Evolutionary conservation across 495 filamentous ascomycete genomes (phyloP), one percentile per base, ranked within the genome.

Genomic region (Lasiosphaeriaceae sp.): DNA sequence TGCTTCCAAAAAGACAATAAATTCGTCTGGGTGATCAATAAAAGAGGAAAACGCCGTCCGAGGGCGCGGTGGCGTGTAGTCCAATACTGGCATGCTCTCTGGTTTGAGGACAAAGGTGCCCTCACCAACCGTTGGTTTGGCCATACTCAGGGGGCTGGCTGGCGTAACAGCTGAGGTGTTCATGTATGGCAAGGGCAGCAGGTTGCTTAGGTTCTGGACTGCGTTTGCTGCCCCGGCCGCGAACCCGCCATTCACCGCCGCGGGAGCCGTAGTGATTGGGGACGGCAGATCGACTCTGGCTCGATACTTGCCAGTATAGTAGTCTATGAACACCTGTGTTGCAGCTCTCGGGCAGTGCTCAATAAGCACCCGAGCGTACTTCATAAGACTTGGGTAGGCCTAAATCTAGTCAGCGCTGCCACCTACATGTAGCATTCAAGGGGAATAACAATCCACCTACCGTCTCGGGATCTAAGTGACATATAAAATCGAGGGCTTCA

Each of bases 11-110:
- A 98, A 98, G 11, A 83, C 75, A 50, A 96, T 89, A 66, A 98
- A 97, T 61, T 96, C 83, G 53, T 88, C 81, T 0, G 94, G 84
- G 62, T 97, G 91, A 65, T 96, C 93, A 48, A 97, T 92, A 68
- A 97, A 98, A 0, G 90, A 91, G 7, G 94, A 96, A 71, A 98
- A 98, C 2, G 94, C 95, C 1, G 88, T 93, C 50, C 95, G 78
- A 6, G 95, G 93, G 61, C 86, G 89, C 0, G 95, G 92, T 2
- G 85, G 76, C 11, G 73, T 83, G 68, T 90, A 91, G 55, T 66
- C 68, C n/a, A 71, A 66, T 3, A 68, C 56, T 0, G 66, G 26
- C 24, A 61, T 47, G n/a, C 65, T 61, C 31, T 73, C 72, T 20
- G 64, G 41, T 11, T 67, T 71, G 50, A 66, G 17, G 29, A 63